These are phyloP conservation scores for Arthrobotrys sinensis DNA, from an alignment of 2,329 filamentous ascomycete species.

Conservation along the genomic window DNA sequence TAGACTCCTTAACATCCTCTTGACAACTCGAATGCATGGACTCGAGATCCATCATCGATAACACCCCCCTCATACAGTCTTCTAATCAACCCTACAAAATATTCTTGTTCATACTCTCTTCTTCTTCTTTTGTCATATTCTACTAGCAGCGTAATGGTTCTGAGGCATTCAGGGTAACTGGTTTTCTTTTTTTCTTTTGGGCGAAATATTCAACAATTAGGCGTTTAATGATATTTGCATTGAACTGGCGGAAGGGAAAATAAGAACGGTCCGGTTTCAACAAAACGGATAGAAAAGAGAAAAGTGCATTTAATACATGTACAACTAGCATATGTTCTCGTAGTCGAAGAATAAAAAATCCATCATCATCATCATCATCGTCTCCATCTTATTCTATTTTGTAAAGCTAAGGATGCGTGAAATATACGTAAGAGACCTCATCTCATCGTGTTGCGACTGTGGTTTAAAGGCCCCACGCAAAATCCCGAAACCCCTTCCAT, in stretches of 20 bases:
- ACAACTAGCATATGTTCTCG: constrained; percentile 29
- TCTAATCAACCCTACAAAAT: constrained; percentile 15
- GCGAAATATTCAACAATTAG: constrained; percentile 47
- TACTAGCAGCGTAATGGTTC: not conserved
- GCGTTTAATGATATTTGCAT: constrained; percentile 35
- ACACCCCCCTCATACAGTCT: constrained; percentile 8
- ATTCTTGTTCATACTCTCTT: constrained; percentile 29
- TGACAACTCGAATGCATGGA: not conserved
- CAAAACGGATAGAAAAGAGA: constrained; percentile 44
- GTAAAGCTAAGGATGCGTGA: not conserved
- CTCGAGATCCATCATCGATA: not conserved
- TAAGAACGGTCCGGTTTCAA: constrained; percentile 47
- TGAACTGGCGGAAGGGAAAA: constrained; percentile 4
- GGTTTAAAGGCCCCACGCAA: constrained; percentile 50
- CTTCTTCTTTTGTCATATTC: constrained; percentile 2
- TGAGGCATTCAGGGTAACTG: constrained; percentile 14
- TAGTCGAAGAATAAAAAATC: constrained; percentile 1
- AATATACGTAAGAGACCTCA: constrained; percentile 12
- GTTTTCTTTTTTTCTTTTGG: constrained; percentile 9
- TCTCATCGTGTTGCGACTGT: constrained; percentile 47
- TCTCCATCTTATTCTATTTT: not conserved
- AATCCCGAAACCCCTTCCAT: constrained; percentile 47
- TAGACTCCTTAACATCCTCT: too few relatives aligned
- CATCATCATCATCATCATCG: not conserved
- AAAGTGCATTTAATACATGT: constrained; percentile 33